Base-by-base conservation (phyloP, 257 asterid genomes). In the Scutellaria minor region DNA sequence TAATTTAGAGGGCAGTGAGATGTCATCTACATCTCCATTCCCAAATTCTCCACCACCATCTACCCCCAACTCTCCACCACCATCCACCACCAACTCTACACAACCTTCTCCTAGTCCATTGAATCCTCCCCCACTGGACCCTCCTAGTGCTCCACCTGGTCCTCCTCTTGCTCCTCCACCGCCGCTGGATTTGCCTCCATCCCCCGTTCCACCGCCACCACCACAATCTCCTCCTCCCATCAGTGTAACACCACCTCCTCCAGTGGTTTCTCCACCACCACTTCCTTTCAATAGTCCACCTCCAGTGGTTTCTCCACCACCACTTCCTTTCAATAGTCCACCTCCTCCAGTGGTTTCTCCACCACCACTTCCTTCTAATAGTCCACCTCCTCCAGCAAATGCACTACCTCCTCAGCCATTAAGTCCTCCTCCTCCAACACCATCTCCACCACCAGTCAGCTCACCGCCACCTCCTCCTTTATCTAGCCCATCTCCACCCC, bases 1-100 rank as follows among this genome's bases (percentile, higher is more conserved):
- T 78, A 68, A 54, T 68, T 79, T 78, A 65, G 80, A 40, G 68
- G 79, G 18, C 44, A 50, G 46, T 78, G 82, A 55, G 66, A 90
- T 90, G 91, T 81, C 91, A 54, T 68, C 83, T 44, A 42, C 81
- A 73, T 76, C 89, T 80, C 86, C 89, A 39, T 74, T 86, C 70
- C 79, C 83, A 82, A 78, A 79, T 70, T 72, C 83, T 22, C 71
- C 83, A 5, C 84, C 80, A 9, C 78, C 84, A 3, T 2, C 75
- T 7, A 9, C 62, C 11, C 15, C 68, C 22, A 8, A 20, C 31
- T 20, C 80, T 58, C 61, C 71, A 0, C 78, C 75, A 1, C 66
- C 18, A 18, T 18, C 18, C 18, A 18, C 18, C 18, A 18, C 18
- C 18, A 18, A 18, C 18, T 18, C 18, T 18, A 0, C 53, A 0